phyloP scores from a whole-genome alignment of 169 alveolate species.

The Plasmodium ovale region DNA sequence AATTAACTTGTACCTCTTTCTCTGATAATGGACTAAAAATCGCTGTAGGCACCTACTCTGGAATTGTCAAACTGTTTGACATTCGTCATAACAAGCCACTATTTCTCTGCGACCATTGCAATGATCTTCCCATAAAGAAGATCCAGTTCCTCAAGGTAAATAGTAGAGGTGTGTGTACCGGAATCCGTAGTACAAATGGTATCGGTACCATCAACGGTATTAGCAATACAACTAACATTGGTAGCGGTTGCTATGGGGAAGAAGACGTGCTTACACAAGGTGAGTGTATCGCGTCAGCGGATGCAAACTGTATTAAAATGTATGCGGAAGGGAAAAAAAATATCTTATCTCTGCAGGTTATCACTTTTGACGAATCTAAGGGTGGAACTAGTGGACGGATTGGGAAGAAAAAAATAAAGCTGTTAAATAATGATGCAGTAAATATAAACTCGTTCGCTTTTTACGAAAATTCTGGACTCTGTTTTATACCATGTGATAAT shows the following conservation, averaged over 20 bases:
- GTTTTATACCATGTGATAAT: constrained; percentile 94
- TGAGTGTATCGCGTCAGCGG: constrained; percentile 81
- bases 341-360: constrained; percentile 78
- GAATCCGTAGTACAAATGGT: not conserved
- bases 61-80: constrained; percentile 80
- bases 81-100: constrained; percentile 82
- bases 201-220: not conserved
- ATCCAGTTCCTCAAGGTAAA: constrained; percentile 79
- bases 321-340: constrained; percentile 60
- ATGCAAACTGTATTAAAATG: constrained; percentile 79
- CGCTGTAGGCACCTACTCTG: constrained; percentile 80
- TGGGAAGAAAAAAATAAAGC: constrained; percentile 17
- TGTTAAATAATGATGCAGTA: constrained; percentile 42
- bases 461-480: constrained; percentile 92
- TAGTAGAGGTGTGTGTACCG: constrained; percentile 21
- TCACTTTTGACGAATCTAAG: constrained; percentile 46
- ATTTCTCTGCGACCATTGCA: constrained; percentile 78
- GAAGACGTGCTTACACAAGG: constrained; percentile 30
- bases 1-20: constrained; percentile 68
- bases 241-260: not conserved
- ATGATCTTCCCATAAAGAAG: constrained; percentile 79
- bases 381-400: not conserved
- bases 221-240: not conserved
- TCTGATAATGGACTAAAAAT: constrained; percentile 82
- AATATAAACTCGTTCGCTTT: constrained; percentile 81